A percentile compares a stretch with the other conserved stretches of the same genome.
phyloP scores from a whole-genome alignment of 129 eudicot genomes.

The Centaurea solstitialis region DNA sequence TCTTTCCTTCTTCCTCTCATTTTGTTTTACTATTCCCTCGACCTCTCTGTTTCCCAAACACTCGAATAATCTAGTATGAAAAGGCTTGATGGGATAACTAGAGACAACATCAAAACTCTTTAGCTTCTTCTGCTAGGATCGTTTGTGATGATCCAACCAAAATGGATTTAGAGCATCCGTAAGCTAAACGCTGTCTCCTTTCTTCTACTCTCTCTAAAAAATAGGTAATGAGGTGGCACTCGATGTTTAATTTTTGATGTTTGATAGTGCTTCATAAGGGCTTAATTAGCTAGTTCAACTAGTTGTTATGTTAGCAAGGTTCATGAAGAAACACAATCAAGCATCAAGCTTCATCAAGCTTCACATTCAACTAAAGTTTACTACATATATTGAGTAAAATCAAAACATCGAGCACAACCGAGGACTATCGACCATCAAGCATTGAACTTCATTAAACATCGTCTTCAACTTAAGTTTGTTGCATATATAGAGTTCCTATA shows the following conservation, averaged over 20 bases:
- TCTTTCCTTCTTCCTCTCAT: neutral
- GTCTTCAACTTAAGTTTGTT: too few relatives aligned
- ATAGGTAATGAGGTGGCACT: neutral
- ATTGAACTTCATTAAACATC: too few relatives aligned
- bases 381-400: neutral
- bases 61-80: neutral
- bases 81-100: neutral
- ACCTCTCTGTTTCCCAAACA: neutral
- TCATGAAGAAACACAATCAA: neutral
- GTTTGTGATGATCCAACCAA: neutral
- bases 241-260: neutral
- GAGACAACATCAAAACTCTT: neutral
- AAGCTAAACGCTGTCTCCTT: neutral
- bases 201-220: neutral
- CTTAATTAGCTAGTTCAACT: neutral
- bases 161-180: neutral
- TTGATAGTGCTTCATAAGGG: neutral
- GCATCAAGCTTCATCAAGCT: neutral
- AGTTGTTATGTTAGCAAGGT: neutral
- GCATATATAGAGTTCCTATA: neutral
- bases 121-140: neutral
- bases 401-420: too few relatives aligned
- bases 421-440: too few relatives aligned
- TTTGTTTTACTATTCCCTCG: neutral
- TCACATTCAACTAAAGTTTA: too few relatives aligned